A percentile compares a stretch with the other conserved stretches of the same genome.
Conservation (phyloP, 352 stramenopile species). For the Globisporangium nunn region DNA sequence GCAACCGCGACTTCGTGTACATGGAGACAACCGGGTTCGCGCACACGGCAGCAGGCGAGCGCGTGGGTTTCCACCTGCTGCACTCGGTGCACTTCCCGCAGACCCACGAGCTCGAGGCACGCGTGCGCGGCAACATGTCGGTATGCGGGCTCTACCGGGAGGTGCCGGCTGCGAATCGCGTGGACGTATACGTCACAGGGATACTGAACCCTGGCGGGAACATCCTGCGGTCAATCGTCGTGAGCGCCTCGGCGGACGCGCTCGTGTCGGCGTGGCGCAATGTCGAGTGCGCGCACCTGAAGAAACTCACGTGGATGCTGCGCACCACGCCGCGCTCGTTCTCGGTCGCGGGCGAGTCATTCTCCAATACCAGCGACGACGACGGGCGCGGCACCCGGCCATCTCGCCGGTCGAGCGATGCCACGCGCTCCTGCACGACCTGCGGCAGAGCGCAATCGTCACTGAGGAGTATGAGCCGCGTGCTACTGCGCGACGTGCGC, state of each 20-base stretch:
- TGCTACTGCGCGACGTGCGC: conserved; percentile 5
- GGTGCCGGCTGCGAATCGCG: neutral
- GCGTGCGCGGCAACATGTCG: conserved; percentile 20
- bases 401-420: neutral
- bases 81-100: conserved; percentile 15
- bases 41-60: conserved; percentile 2
- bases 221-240: conserved; percentile 27
- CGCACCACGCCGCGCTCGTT: neutral
- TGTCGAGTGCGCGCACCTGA: conserved; percentile 8
- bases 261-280: conserved; percentile 2
- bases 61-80: conserved; percentile 10
- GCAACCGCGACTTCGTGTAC: conserved; percentile 14
- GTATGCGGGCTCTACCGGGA: conserved; percentile 14
- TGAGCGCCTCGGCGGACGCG: conserved; percentile 25
- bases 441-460: neutral
- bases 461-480: neutral
- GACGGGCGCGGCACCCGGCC: neutral
- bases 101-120: conserved; percentile 9
- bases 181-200: conserved; percentile 5
- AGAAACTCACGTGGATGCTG: conserved; percentile 6
- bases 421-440: neutral
- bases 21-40: conserved; percentile 13
- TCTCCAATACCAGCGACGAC: neutral
- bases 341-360: neutral
- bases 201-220: conserved; percentile 15